Conservation (phyloP, 1,139 yeast genomes). For the Nakaseomyces nivariensis region DNA sequence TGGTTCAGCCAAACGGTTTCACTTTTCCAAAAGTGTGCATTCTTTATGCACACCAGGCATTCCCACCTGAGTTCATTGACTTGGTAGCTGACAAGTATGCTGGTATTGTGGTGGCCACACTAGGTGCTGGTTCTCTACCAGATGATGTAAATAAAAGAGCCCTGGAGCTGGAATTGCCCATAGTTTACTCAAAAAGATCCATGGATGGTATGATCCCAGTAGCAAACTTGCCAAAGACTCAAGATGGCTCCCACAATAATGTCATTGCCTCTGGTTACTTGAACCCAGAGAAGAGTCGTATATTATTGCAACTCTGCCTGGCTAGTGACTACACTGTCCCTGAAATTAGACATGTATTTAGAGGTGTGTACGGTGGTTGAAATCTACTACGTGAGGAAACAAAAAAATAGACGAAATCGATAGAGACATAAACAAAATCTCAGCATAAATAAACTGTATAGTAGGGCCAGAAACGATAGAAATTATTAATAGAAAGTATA, state of each 20-base stretch:
- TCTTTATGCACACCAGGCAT: conserved; percentile 52
- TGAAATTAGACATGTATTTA: conserved; percentile 40
- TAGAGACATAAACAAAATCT: too few species aligned
- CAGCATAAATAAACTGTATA: too few species aligned
- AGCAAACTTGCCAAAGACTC: conserved; percentile 35
- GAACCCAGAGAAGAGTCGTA: conserved; percentile 58
- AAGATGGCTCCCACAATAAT: conserved; percentile 16
- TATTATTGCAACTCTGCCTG: conserved; percentile 50
- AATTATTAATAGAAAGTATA: too few species aligned
- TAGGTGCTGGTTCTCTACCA: conserved; percentile 63
- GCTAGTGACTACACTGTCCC: conserved; percentile 34
- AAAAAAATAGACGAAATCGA: too few species aligned
- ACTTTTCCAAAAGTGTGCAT: conserved; percentile 37
- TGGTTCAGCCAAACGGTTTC: conserved; percentile 10
- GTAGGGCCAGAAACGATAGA: too few species aligned
- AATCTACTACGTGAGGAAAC: too few species aligned
- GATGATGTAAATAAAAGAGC: conserved; percentile 38
- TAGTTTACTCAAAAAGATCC: conserved; percentile 55
- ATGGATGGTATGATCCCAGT: conserved; percentile 53
- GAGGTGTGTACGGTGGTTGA: conserved; percentile 38
- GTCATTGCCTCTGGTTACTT: conserved; percentile 54
- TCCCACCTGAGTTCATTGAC: conserved; percentile 40
- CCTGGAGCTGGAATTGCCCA: conserved; percentile 36
- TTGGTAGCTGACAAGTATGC: conserved; percentile 36
- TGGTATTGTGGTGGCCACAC: conserved; percentile 56